Conservation (phyloP, 306 rosid genomes). For the Arachis stenosperma region DNA sequence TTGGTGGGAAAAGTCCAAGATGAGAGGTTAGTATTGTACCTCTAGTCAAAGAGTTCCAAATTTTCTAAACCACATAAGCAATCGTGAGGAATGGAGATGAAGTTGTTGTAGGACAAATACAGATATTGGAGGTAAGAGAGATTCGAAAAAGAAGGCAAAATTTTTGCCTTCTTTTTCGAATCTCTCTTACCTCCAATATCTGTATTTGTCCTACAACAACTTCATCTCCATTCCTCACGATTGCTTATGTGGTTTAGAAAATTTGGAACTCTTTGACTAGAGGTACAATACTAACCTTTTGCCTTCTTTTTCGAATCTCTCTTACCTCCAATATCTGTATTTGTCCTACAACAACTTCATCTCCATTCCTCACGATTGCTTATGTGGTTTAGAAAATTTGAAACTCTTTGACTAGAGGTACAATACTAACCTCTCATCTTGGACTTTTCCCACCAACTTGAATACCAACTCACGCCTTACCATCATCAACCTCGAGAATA, state of each 20-base stretch:
- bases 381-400: constrained; percentile 43
- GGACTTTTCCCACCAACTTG: constrained; percentile 57
- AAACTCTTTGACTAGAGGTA: constrained; percentile 44
- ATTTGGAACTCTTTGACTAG: neutral
- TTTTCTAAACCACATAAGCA: constrained; percentile 36
- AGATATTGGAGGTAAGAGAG: no score
- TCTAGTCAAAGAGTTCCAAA: constrained; percentile 48
- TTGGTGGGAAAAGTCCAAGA: constrained; percentile 53
- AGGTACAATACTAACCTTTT: constrained; percentile 37
- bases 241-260: no score
- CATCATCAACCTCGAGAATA: no score
- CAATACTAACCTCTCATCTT: constrained; percentile 41
- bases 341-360: constrained; percentile 52
- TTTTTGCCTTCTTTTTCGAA: no score
- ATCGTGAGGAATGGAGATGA: constrained; percentile 49
- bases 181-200: no score
- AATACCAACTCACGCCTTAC: constrained; percentile 35
- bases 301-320: no score
- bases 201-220: no score
- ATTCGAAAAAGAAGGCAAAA: no score
- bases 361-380: constrained; percentile 37
- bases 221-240: no score
- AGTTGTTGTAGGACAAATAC: constrained; percentile 42
- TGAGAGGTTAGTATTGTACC: constrained; percentile 36
- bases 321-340: no score